Evolutionary conservation across 345 rosid species (phyloP).

Genomic region (Citrus australasica): DNA sequence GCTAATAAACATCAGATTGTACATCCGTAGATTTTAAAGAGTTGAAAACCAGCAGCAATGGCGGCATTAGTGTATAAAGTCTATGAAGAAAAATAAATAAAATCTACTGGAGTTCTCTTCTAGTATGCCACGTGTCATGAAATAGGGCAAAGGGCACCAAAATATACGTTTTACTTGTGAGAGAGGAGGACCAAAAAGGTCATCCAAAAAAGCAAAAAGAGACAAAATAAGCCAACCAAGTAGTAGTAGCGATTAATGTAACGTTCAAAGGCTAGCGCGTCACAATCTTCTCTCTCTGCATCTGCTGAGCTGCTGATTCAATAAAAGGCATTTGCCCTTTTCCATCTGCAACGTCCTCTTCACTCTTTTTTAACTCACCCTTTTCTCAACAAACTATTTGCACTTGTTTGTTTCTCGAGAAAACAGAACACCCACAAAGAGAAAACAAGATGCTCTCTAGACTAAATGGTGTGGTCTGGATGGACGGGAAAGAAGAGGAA

Average conservation of each 20-base stretch:
- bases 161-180: background rate
- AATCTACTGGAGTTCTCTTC: background rate
- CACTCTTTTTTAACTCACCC: background rate
- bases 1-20: no score
- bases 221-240: constrained; percentile 7
- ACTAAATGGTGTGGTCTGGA: constrained; percentile 32
- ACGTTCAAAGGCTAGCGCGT: constrained; percentile 26
- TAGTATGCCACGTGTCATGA: background rate
- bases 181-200: background rate
- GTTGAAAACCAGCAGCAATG: no score
- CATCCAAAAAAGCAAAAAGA: background rate
- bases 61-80: no score
- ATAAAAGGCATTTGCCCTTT: constrained; percentile 34
- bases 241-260: constrained; percentile 23
- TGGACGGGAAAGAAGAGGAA: constrained; percentile 34
- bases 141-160: background rate
- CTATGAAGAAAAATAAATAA: no score
- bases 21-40: no score
- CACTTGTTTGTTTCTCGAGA: constrained; percentile 16
- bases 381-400: constrained; percentile 3
- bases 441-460: constrained; percentile 36
- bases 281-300: constrained; percentile 2
- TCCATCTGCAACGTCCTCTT: constrained; percentile 36
- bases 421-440: background rate
- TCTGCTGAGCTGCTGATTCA: constrained; percentile 11